Evolutionary conservation across 2,329 filamentous ascomycete genomes (phyloP).

Genomic region (Calonectria hongkongensis): DNA sequence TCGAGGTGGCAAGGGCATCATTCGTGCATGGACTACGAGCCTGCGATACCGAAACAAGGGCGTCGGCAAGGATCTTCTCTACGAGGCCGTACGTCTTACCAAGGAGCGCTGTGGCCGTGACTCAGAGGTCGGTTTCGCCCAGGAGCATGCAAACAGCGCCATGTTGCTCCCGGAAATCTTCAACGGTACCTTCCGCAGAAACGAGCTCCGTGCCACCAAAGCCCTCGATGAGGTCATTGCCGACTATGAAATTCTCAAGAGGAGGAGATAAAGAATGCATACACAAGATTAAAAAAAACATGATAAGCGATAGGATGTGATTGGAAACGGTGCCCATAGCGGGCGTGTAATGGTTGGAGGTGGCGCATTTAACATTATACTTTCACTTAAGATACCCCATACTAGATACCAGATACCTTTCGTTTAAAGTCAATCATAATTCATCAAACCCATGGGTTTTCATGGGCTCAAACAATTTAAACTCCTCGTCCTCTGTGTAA

Average conservation of each 20-base stretch:
- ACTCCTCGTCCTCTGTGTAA: background rate
- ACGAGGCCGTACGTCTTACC: constrained; percentile 82
- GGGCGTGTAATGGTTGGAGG: constrained; percentile 49
- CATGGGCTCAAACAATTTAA: constrained; percentile 33
- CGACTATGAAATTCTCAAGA: constrained; percentile 68
- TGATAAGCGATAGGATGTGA: background rate
- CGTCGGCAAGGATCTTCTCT: constrained; percentile 82
- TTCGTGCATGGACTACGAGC: constrained; percentile 89
- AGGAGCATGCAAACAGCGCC: constrained; percentile 84
- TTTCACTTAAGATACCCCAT: constrained; percentile 56
- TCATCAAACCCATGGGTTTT: constrained; percentile 34
- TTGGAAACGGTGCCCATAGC: constrained; percentile 17
- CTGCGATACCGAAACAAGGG: constrained; percentile 81
- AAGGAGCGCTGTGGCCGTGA: constrained; percentile 81
- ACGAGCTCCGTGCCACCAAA: constrained; percentile 75
- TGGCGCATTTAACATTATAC: constrained; percentile 48
- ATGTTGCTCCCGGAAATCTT: constrained; percentile 78
- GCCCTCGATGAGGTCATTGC: constrained; percentile 71
- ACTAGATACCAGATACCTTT: constrained; percentile 48
- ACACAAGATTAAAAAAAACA: constrained; percentile 1
- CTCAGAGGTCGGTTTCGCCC: constrained; percentile 82
- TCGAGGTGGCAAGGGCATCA: constrained; percentile 79
- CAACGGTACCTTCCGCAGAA: constrained; percentile 75
- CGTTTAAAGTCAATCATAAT: constrained; percentile 48
- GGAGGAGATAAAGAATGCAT: constrained; percentile 64